These are phyloP conservation scores for Penicillium rolfsii DNA, from an alignment of 2,329 filamentous ascomycete species.

Conservation along the genomic window DNA sequence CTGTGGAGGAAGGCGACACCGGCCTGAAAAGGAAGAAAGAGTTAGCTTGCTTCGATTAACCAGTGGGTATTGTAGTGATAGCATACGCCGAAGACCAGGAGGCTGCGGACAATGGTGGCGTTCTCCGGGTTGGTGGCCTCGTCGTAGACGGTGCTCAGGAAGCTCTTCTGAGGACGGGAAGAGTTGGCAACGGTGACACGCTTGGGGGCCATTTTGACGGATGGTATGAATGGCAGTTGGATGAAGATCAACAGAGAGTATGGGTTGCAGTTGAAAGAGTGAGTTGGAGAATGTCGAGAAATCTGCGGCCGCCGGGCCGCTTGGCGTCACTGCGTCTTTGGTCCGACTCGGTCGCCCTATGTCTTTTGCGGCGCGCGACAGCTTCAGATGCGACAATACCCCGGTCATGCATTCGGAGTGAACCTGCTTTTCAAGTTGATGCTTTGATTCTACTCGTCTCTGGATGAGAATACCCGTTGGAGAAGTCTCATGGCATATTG, in stretches of 20 bases:
- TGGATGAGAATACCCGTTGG: neutral
- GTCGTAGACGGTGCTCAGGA: slow-evolving; percentile 63
- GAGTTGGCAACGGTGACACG: slow-evolving; percentile 57
- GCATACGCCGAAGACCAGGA: slow-evolving; percentile 70
- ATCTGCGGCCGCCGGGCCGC: slow-evolving; percentile 33
- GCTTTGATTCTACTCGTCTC: neutral
- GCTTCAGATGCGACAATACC: slow-evolving; percentile 12
- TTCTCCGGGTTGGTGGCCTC: slow-evolving; percentile 69
- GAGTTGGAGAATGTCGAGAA: slow-evolving; percentile 31
- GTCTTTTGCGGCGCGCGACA: slow-evolving; percentile 24
- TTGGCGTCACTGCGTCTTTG: slow-evolving; percentile 33
- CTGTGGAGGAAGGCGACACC: slow-evolving; percentile 69
- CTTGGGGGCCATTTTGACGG: slow-evolving; percentile 63
- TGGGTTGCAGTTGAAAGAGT: slow-evolving; percentile 10
- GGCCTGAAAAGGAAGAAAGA: slow-evolving; percentile 49
- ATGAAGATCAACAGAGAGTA: slow-evolving; percentile 5
- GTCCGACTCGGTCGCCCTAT: slow-evolving; percentile 27
- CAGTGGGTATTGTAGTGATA: neutral
- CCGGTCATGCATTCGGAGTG: neutral
- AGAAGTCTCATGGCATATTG: neutral
- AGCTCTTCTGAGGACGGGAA: slow-evolving; percentile 50
- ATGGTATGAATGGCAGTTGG: slow-evolving; percentile 8
- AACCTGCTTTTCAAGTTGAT: neutral
- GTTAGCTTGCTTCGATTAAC: slow-evolving; percentile 18
- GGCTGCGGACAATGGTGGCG: slow-evolving; percentile 67